These are phyloP conservation scores for Kingdonia uniflora DNA, from an alignment of 164 flowering plant species.

Conservation along the genomic window DNA sequence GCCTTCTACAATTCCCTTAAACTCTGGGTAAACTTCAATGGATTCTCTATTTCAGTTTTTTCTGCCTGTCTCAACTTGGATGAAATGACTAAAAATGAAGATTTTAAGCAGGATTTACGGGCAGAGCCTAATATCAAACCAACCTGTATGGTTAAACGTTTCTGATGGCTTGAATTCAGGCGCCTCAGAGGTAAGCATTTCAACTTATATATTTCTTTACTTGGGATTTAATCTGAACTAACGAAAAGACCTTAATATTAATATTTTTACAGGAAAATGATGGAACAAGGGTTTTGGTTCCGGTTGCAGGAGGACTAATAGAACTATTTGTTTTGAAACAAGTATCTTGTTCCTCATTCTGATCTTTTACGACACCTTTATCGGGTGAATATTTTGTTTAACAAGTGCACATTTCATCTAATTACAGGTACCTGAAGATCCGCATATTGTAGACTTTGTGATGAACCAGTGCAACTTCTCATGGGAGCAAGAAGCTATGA, in stretches of 20 bases:
- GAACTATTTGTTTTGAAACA: slow-evolving; percentile 57
- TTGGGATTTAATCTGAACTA: not conserved
- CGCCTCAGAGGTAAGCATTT: slow-evolving; percentile 24
- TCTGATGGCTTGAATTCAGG: slow-evolving; percentile 25
- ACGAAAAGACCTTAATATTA: too few species aligned
- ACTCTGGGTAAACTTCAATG: slow-evolving; percentile 43
- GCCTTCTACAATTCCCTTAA: slow-evolving; percentile 53
- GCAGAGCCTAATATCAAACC: slow-evolving; percentile 49
- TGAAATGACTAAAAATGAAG: not conserved
- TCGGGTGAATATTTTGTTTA: too few species aligned
- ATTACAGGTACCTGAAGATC: slow-evolving; percentile 52
- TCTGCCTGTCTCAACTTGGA: not conserved
- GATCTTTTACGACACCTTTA: not conserved
- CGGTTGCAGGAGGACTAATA: slow-evolving; percentile 46
- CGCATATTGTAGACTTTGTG: slow-evolving; percentile 35
- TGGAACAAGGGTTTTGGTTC: slow-evolving; percentile 54
- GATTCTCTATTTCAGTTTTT: not conserved
- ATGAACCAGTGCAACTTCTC: slow-evolving; percentile 32
- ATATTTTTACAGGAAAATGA: slow-evolving; percentile 30
- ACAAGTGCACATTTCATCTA: not conserved
- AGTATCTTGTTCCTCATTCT: slow-evolving; percentile 19
- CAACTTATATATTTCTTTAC: not conserved
- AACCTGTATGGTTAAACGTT: slow-evolving; percentile 53
- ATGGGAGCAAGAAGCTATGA: slow-evolving; percentile 29
- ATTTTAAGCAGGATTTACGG: slow-evolving; percentile 36